Percentiles rank a stretch among this genome's conserved stretches.
Evolutionary conservation across 192 early-diverging fungal genomes (phyloP).

Genomic region (Backusella macrospora): DNA sequence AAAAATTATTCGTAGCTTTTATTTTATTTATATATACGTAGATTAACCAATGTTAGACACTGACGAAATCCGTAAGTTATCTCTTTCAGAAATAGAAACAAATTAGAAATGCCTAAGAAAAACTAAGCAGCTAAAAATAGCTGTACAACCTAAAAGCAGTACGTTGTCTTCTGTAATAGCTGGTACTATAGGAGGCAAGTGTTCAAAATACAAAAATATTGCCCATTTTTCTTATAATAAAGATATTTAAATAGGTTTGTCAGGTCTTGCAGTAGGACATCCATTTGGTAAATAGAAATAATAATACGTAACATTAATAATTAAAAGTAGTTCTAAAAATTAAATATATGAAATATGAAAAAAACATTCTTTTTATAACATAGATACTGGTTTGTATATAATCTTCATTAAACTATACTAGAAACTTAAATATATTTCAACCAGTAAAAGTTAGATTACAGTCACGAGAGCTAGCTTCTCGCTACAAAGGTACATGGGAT

Average conservation of each 20-base stretch:
- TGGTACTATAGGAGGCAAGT: slow-evolving; percentile 34
- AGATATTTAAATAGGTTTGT: slow-evolving; percentile 43
- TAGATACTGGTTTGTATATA: slow-evolving; percentile 34
- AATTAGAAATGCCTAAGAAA: neutral
- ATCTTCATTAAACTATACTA: neutral
- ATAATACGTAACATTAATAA: neutral
- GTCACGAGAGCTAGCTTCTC: slow-evolving; percentile 51
- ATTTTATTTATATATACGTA: neutral
- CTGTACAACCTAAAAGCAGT: slow-evolving; percentile 24
- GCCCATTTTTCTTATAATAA: neutral
- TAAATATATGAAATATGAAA: neutral
- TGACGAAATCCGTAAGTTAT: slow-evolving; percentile 42
- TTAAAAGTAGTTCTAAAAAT: neutral
- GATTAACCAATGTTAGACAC: slow-evolving; percentile 32
- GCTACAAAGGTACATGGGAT: slow-evolving; percentile 61
- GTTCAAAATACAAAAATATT: neutral
- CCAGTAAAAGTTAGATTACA: slow-evolving; percentile 61
- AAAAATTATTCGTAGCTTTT: neutral
- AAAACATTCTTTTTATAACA: neutral
- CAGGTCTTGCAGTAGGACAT: slow-evolving; percentile 61
- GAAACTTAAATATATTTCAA: slow-evolving; percentile 3
- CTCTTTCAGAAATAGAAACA: neutral
- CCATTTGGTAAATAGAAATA: slow-evolving; percentile 54
- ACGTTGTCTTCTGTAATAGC: slow-evolving; percentile 33
- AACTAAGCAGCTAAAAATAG: slow-evolving; percentile 19